phyloP scores from a whole-genome alignment of 2,329 filamentous ascomycete species.

The Aspergillus sp. region DNA sequence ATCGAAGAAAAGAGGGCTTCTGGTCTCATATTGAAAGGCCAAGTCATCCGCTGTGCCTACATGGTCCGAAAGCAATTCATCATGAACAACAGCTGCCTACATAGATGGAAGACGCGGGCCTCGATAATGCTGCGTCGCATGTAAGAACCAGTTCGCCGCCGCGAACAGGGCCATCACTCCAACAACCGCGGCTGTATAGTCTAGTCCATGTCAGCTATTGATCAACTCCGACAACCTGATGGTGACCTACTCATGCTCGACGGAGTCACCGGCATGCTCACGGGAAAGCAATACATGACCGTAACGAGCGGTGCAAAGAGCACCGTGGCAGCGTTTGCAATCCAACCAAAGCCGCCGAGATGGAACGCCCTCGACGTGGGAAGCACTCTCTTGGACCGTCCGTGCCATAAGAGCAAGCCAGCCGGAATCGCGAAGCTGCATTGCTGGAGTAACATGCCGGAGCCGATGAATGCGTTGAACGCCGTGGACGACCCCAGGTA shows the following conservation, averaged over 20 bases:
- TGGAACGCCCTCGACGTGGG: background rate
- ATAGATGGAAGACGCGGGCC: too few species aligned
- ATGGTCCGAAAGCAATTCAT: too few species aligned
- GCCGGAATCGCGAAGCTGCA: background rate
- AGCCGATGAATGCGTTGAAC: slow-evolving; percentile 29
- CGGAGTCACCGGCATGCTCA: background rate
- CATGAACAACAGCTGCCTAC: too few species aligned
- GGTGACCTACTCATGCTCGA: background rate
- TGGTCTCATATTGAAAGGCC: too few species aligned
- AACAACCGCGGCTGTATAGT: background rate
- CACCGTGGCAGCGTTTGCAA: background rate
- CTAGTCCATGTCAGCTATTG: background rate
- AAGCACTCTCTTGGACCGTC: background rate
- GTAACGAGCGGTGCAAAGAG: background rate
- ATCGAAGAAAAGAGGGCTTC: too few species aligned
- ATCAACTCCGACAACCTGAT: background rate
- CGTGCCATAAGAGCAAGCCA: background rate
- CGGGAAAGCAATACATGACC: background rate
- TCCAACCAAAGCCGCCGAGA: background rate
- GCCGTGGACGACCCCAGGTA: slow-evolving; percentile 25
- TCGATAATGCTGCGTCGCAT: background rate
- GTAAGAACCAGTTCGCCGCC: background rate
- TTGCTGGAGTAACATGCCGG: slow-evolving; percentile 16
- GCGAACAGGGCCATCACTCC: background rate
- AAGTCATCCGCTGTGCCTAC: too few species aligned